These are phyloP conservation scores for Thozetella sp. DNA, from an alignment of 495 filamentous ascomycete species.

Conservation along the genomic window DNA sequence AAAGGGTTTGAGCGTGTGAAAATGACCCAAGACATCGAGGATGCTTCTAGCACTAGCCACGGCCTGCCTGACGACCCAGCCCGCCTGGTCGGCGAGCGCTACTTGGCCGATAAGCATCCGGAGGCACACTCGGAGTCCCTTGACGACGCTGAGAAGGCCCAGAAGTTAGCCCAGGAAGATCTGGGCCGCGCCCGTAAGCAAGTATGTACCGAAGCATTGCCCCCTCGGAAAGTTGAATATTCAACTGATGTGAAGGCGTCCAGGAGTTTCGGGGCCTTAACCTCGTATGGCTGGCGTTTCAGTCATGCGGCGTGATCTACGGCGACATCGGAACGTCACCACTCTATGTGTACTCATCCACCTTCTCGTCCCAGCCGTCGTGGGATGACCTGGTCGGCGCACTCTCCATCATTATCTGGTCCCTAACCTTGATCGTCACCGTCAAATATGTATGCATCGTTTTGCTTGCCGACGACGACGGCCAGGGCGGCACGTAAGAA, in stretches of 20 bases:
- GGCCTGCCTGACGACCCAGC: too few relatives aligned
- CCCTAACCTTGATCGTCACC: slow-evolving; percentile 71
- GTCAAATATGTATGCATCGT: slow-evolving; percentile 75
- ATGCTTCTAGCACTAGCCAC: too few relatives aligned
- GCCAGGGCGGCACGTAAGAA: slow-evolving; percentile 66
- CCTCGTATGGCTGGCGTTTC: slow-evolving; percentile 28
- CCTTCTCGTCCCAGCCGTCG: slow-evolving; percentile 59
- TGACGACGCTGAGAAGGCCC: slow-evolving; percentile 21
- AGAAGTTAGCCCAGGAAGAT: slow-evolving; percentile 26
- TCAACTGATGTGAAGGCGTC: neutral
- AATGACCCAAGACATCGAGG: too few relatives aligned
- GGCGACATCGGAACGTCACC: slow-evolving; percentile 76
- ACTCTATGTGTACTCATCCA: slow-evolving; percentile 74
- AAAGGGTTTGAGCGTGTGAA: too few relatives aligned
- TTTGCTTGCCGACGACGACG: slow-evolving; percentile 72
- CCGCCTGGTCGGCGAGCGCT: too few relatives aligned
- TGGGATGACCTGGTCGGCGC: slow-evolving; percentile 69
- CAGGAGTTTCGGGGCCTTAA: slow-evolving; percentile 17
- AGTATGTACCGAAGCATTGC: slow-evolving; percentile 18
- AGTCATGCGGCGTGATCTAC: slow-evolving; percentile 72
- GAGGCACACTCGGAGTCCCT: too few relatives aligned
- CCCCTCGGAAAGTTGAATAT: neutral
- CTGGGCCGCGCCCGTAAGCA: too few relatives aligned
- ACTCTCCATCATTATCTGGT: slow-evolving; percentile 75
- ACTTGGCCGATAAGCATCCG: too few relatives aligned